These are phyloP conservation scores for Elongisporangium anandrum DNA, from an alignment of 352 stramenopile genomes.

Conservation along the genomic window DNA sequence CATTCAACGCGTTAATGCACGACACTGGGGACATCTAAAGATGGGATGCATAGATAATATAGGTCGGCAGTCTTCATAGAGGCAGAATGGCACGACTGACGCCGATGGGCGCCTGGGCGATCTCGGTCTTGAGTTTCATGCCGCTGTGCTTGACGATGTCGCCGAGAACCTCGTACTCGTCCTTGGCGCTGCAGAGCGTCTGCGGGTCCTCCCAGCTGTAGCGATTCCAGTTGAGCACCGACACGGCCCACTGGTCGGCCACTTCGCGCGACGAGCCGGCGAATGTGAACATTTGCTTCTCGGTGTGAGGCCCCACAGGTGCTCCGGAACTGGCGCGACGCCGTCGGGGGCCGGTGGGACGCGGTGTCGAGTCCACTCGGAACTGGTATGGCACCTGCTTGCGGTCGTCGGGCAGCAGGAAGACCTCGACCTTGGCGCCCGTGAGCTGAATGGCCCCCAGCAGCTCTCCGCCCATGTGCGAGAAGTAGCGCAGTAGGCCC, in stretches of 20 bases:
- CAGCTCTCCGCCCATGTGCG: constrained; percentile 56
- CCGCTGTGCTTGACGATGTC: constrained; percentile 27
- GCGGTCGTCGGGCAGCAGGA: constrained; percentile 49
- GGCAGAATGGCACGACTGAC: constrained; percentile 58
- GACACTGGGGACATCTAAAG: neutral
- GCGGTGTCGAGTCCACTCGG: constrained; percentile 44
- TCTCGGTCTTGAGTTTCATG: constrained; percentile 23
- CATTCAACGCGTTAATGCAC: neutral
- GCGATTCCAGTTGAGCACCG: constrained; percentile 82
- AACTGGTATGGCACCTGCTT: constrained; percentile 54
- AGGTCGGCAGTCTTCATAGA: constrained; percentile 18
- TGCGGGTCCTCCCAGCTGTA: constrained; percentile 81
- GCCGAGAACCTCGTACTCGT: constrained; percentile 47
- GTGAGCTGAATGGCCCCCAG: constrained; percentile 63
- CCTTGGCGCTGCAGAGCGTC: constrained; percentile 74
- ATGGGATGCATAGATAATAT: neutral
- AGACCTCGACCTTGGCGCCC: constrained; percentile 71
- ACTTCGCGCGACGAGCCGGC: constrained; percentile 53
- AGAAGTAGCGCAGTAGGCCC: constrained; percentile 78
- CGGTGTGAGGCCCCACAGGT: constrained; percentile 6
- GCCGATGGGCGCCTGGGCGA: constrained; percentile 25
- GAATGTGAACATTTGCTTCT: constrained; percentile 28
- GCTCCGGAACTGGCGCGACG: constrained; percentile 12
- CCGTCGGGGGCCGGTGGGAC: constrained; percentile 9
- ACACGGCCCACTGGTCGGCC: constrained; percentile 65